Conservation (phyloP, 139 green algal species). For the Marvania coccoides region DNA sequence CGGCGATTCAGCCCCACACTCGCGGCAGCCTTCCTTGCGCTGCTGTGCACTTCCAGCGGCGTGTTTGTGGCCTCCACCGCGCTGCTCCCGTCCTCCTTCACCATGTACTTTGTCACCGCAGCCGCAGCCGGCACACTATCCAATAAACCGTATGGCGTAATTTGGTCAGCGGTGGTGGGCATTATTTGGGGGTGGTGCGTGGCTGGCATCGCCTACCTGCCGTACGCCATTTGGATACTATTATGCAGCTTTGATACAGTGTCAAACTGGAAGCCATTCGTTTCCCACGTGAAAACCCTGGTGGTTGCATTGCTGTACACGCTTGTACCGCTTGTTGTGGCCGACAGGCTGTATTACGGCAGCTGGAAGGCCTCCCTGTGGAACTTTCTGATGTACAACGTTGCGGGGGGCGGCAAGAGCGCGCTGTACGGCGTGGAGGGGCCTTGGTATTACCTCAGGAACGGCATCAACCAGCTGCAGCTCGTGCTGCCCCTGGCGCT, state of each 20-base stretch:
- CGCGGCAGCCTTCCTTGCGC: slow-evolving; percentile 29
- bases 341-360: slow-evolving; percentile 42
- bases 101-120: slow-evolving; percentile 61
- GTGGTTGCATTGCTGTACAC: slow-evolving; percentile 10
- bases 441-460: slow-evolving; percentile 65
- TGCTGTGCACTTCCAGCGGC: slow-evolving; percentile 38
- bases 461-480: slow-evolving; percentile 48
- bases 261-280: neutral
- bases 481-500: slow-evolving; percentile 47
- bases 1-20: neutral
- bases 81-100: slow-evolving; percentile 71
- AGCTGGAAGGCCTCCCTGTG: slow-evolving; percentile 52
- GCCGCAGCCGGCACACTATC: slow-evolving; percentile 47
- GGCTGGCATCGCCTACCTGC: slow-evolving; percentile 45
- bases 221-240: slow-evolving; percentile 51
- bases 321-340: slow-evolving; percentile 16
- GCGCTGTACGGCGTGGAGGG: slow-evolving; percentile 69
- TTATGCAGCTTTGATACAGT: too few relatives aligned
- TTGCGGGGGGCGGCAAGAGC: slow-evolving; percentile 56
- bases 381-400: slow-evolving; percentile 76
- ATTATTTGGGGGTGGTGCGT: slow-evolving; percentile 77
- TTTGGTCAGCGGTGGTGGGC: slow-evolving; percentile 38
- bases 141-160: slow-evolving; percentile 12
- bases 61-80: slow-evolving; percentile 54
- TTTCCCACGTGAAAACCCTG: neutral